A percentile compares a stretch with the other conserved stretches of the same genome.
These are phyloP conservation scores for Dryadomyces quercivorus DNA, from an alignment of 2,329 filamentous ascomycete species.

Conservation along the genomic window DNA sequence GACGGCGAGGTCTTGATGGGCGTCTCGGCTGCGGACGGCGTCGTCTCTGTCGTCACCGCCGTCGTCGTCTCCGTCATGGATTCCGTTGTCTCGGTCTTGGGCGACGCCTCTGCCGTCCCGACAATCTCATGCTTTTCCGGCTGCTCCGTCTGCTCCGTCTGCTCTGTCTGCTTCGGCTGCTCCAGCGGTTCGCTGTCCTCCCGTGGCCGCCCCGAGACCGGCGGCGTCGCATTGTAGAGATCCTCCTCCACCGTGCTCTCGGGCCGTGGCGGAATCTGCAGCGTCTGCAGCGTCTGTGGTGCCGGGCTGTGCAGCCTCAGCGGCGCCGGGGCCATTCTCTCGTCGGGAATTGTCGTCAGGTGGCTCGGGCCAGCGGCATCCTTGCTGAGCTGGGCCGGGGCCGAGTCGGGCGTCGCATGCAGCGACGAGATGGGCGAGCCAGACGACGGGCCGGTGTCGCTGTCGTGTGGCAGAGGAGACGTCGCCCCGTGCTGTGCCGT, in stretches of 20 bases:
- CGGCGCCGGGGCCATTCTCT: neutral
- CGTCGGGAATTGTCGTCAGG: neutral
- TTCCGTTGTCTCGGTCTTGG: too few relatives aligned
- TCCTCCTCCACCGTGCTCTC: conserved; percentile 13
- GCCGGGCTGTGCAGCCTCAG: neutral
- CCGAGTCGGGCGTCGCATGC: conserved; percentile 6
- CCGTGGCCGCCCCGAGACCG: conserved; percentile 5
- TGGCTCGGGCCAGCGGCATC: neutral
- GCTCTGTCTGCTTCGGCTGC: neutral
- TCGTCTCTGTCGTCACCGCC: neutral
- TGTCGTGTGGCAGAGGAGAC: neutral
- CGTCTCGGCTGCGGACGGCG: too few relatives aligned
- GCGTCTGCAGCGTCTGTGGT: neutral
- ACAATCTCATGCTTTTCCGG: neutral
- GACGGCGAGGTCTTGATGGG: neutral
- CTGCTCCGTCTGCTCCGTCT: neutral
- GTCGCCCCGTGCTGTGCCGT: too few relatives aligned
- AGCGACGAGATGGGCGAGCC: conserved; percentile 6
- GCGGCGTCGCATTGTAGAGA: conserved; percentile 23
- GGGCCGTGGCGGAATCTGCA: neutral
- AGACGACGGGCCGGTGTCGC: too few relatives aligned
- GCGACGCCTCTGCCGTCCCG: neutral
- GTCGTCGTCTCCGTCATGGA: too few relatives aligned
- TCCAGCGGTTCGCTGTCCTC: neutral
- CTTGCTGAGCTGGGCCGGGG: conserved; percentile 1